Evolutionary conservation across 2,329 filamentous ascomycete genomes (phyloP).

Genomic region (Xylaria sp.): DNA sequence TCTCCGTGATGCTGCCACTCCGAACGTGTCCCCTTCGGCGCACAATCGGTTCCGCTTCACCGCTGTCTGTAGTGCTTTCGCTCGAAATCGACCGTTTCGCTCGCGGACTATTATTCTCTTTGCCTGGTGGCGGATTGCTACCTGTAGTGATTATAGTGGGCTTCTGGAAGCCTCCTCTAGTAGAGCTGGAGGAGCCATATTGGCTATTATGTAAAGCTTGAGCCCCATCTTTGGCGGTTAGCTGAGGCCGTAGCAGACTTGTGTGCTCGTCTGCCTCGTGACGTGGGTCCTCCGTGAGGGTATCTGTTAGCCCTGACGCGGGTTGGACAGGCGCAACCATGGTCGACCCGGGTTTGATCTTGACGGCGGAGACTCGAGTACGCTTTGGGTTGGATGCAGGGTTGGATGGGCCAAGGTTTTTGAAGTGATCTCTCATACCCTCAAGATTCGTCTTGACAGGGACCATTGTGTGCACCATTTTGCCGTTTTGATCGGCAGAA

Average conservation of each 20-base stretch:
- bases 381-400: conserved; percentile 72
- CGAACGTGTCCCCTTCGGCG: conserved; percentile 61
- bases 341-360: conserved; percentile 66
- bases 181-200: conserved; percentile 53
- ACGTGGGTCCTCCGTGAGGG: conserved; percentile 35
- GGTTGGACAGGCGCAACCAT: conserved; percentile 34
- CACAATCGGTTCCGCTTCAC: conserved; percentile 36
- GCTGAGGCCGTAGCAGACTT: conserved; percentile 60
- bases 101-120: conserved; percentile 36
- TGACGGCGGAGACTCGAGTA: conserved; percentile 71
- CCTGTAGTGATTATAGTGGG: conserved; percentile 30
- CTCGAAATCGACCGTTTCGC: conserved; percentile 38
- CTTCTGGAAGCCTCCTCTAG: conserved; percentile 40
- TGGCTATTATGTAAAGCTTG: conserved; percentile 69
- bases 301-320: conserved; percentile 42
- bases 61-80: conserved; percentile 37
- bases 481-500: conserved; percentile 66
- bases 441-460: conserved; percentile 70
- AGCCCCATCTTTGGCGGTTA: conserved; percentile 72
- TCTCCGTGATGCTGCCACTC: conserved; percentile 81
- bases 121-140: conserved; percentile 33
- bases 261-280: conserved; percentile 55
- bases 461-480: conserved; percentile 59
- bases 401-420: conserved; percentile 74
- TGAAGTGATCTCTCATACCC: conserved; percentile 72